Conservation (phyloP, 345 rosid species). For the Citrus sp. region DNA sequence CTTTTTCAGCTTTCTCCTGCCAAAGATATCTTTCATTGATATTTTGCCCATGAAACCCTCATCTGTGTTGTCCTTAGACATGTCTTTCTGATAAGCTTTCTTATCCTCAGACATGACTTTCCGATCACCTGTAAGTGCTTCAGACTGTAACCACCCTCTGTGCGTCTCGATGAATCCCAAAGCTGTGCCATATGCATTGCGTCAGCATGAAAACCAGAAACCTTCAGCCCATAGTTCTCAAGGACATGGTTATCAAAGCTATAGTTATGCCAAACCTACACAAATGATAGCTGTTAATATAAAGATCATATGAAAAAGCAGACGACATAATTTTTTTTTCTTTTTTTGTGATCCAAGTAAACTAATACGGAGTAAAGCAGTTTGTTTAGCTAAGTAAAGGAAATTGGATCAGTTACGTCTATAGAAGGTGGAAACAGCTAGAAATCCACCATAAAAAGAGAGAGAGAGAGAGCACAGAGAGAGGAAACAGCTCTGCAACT, state of each 20-base stretch:
- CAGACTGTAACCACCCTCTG: slow-evolving; percentile 91
- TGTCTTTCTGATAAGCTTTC: slow-evolving; percentile 31
- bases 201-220: slow-evolving; percentile 94
- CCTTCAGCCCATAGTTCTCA: slow-evolving; percentile 67
- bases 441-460: neutral
- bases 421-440: neutral
- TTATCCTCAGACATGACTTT: slow-evolving; percentile 46
- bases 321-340: neutral
- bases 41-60: slow-evolving; percentile 68
- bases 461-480: too few species aligned
- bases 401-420: neutral
- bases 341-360: neutral
- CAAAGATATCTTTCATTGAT: slow-evolving; percentile 89
- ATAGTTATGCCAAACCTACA: slow-evolving; percentile 97
- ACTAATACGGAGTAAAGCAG: neutral
- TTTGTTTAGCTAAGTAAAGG: neutral
- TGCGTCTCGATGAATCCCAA: slow-evolving; percentile 84
- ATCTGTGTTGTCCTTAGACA: neutral
- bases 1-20: slow-evolving; percentile 71
- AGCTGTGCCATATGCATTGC: slow-evolving; percentile 69
- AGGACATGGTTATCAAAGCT: slow-evolving; percentile 90
- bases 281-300: slow-evolving; percentile 11
- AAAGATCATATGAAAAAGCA: neutral
- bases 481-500: too few species aligned
- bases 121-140: slow-evolving; percentile 78